Percentiles rank a stretch among this genome's conserved stretches.
phyloP scores from a whole-genome alignment of 768 basidiomycete genomes.

The Podaxis sp. region DNA sequence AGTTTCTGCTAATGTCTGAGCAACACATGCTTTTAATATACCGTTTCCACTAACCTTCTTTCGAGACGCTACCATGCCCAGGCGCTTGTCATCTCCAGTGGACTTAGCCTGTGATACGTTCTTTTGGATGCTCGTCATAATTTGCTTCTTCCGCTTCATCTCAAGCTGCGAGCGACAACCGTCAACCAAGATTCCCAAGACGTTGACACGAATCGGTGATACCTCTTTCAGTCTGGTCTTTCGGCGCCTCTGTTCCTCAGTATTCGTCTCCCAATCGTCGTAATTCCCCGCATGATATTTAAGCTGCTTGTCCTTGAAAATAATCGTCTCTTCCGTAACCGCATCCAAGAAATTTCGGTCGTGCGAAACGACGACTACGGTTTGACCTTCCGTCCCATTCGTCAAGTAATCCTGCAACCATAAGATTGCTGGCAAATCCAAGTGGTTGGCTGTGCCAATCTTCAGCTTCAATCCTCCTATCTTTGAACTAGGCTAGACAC shows the following conservation, averaged over 20 bases:
- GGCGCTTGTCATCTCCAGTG: slow-evolving; percentile 62
- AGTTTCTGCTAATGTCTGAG: slow-evolving; percentile 24
- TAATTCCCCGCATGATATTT: slow-evolving; percentile 59
- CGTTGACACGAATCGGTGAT: neutral
- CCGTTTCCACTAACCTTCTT: slow-evolving; percentile 38
- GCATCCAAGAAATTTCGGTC: slow-evolving; percentile 62
- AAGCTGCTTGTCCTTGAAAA: slow-evolving; percentile 53
- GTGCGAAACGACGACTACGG: slow-evolving; percentile 65
- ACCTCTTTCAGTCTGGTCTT: slow-evolving; percentile 45
- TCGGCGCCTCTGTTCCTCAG: slow-evolving; percentile 44
- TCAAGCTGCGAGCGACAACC: slow-evolving; percentile 24
- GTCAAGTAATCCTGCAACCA: slow-evolving; percentile 56
- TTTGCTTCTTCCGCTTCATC: slow-evolving; percentile 37
- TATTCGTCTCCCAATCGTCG: slow-evolving; percentile 46
- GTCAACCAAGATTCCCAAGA: neutral
- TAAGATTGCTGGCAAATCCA: slow-evolving; percentile 52
- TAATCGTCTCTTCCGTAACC: slow-evolving; percentile 60
- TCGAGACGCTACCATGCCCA: slow-evolving; percentile 51
- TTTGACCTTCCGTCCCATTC: slow-evolving; percentile 37
- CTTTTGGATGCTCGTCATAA: slow-evolving; percentile 55
- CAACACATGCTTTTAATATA: neutral
- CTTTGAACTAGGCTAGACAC: neutral
- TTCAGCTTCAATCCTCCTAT: neutral
- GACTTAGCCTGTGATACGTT: slow-evolving; percentile 50
- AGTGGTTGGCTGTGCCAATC: slow-evolving; percentile 37